These are phyloP conservation scores for Hypoxylon crocopeplum DNA, from an alignment of 495 filamentous ascomycete species.

Conservation along the genomic window DNA sequence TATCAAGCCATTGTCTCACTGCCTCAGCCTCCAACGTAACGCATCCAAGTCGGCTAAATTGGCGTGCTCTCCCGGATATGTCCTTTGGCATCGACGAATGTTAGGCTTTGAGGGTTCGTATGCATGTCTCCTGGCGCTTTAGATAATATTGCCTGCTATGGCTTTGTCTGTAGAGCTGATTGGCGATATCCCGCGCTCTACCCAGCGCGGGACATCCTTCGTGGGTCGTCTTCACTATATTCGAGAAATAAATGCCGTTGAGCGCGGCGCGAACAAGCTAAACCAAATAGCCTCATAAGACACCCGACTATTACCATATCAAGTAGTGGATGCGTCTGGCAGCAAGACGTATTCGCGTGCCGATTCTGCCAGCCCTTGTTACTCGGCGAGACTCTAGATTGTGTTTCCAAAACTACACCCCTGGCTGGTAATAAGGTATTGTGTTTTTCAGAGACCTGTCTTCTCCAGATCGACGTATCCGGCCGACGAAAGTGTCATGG, in stretches of 20 bases:
- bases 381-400: slow-evolving; percentile 33
- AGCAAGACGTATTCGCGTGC: slow-evolving; percentile 16
- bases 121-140: slow-evolving; percentile 25
- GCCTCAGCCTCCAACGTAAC: slow-evolving; percentile 27
- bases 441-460: slow-evolving; percentile 33
- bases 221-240: neutral
- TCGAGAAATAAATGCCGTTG: neutral
- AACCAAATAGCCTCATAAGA: slow-evolving; percentile 20
- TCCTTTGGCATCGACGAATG: neutral
- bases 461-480: slow-evolving; percentile 45
- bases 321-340: slow-evolving; percentile 10
- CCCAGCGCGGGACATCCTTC: neutral
- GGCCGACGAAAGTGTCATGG: slow-evolving; percentile 38
- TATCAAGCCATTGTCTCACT: slow-evolving; percentile 23
- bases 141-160: neutral
- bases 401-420: slow-evolving; percentile 37
- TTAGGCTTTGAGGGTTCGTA: slow-evolving; percentile 16
- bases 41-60: slow-evolving; percentile 29
- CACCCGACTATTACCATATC: slow-evolving; percentile 7
- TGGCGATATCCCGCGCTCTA: slow-evolving; percentile 9
- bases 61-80: slow-evolving; percentile 1
- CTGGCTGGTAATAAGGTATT: slow-evolving; percentile 29
- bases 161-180: slow-evolving; percentile 1
- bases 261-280: neutral
- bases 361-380: slow-evolving; percentile 14